Evolutionary conservation across 495 filamentous ascomycete genomes (phyloP).

Genomic region (Penicillium salamii): DNA sequence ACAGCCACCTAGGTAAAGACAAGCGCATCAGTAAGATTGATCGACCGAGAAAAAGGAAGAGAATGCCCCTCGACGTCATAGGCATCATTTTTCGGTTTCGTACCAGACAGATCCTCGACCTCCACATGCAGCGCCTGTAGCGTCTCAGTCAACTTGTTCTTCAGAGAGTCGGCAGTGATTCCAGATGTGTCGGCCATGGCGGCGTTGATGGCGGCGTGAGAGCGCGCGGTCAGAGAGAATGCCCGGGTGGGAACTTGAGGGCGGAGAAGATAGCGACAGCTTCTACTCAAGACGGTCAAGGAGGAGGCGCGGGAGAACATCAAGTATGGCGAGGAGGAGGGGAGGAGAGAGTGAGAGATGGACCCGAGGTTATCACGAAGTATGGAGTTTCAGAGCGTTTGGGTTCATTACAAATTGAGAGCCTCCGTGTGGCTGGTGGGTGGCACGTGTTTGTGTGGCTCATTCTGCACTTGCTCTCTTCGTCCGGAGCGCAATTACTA

Average conservation of each 20-base stretch:
- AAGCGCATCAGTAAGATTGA: not conserved
- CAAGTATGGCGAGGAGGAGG: slow-evolving; percentile 19
- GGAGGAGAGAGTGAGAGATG: not conserved
- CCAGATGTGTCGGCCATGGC: slow-evolving; percentile 52
- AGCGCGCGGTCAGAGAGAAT: slow-evolving; percentile 40
- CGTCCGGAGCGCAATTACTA: too few relatives aligned
- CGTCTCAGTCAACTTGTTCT: slow-evolving; percentile 63
- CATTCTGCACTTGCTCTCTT: slow-evolving; percentile 1
- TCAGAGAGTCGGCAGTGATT: slow-evolving; percentile 68
- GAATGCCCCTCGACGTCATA: slow-evolving; percentile 6
- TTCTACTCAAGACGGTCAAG: slow-evolving; percentile 39
- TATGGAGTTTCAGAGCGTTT: not conserved
- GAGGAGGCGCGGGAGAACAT: slow-evolving; percentile 44
- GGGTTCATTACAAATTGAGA: slow-evolving; percentile 9
- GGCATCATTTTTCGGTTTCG: not conserved
- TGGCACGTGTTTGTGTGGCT: slow-evolving; percentile 10
- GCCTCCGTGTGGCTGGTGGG: slow-evolving; percentile 9
- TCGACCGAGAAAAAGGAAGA: not conserved
- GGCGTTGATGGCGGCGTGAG: slow-evolving; percentile 38
- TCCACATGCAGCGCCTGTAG: slow-evolving; percentile 83
- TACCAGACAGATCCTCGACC: slow-evolving; percentile 92
- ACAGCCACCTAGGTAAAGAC: slow-evolving; percentile 67
- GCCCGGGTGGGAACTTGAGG: slow-evolving; percentile 22
- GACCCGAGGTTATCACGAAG: slow-evolving; percentile 6
- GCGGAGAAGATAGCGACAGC: slow-evolving; percentile 43